Evolutionary conservation across 2,329 filamentous ascomycete species (phyloP), one percentile per base, ranked within the genome.

Genomic region (Tolypocladium amazonense): DNA sequence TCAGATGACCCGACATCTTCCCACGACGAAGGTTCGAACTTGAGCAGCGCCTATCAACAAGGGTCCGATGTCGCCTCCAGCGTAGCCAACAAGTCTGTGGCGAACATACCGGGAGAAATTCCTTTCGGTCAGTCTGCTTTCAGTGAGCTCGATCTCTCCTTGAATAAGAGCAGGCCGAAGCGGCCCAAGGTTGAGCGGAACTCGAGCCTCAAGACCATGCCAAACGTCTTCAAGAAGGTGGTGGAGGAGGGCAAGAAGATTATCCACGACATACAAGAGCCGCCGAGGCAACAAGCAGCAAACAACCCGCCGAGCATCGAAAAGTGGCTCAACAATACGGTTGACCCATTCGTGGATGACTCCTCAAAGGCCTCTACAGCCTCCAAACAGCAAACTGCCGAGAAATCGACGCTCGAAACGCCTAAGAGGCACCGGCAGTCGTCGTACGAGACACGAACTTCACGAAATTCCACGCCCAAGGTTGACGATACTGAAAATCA

Each of bases 61-160:
- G 62, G 62, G 4, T 75, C 71, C 4, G 73, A 75, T 20, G 53
- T 74, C 4, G 70, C 69, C 4, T 73, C 74, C 2, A 74, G 70
- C 55, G 62, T 75, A 12, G 65, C 78, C 4, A 77, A 76, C 39
- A 83, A 83, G 63, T 81, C 81, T 2, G 67, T 86, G 39, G 82
- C 82, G 20, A 83, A 87, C 43, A 82, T 75, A 18, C 68, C 72
- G 2, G 74, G 73, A 12, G 84, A 87, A 15, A 86, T 87, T 56
- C 84, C 84, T 0, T 81, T 86, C 67, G 85, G 85, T 7, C 82
- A 82, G 63, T 87, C 85, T 23, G 85, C 85, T n/a, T 87, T 88
- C 64, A 87, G 83, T 64, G 83, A 84, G 65, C 74, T 87, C 8
- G 84, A 87, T 58, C 70, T 87, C 1, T 78, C 83, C 0, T 67